These are phyloP conservation scores for Spiraea crenata DNA, from an alignment of 331 rosid genomes.

Conservation along the genomic window DNA sequence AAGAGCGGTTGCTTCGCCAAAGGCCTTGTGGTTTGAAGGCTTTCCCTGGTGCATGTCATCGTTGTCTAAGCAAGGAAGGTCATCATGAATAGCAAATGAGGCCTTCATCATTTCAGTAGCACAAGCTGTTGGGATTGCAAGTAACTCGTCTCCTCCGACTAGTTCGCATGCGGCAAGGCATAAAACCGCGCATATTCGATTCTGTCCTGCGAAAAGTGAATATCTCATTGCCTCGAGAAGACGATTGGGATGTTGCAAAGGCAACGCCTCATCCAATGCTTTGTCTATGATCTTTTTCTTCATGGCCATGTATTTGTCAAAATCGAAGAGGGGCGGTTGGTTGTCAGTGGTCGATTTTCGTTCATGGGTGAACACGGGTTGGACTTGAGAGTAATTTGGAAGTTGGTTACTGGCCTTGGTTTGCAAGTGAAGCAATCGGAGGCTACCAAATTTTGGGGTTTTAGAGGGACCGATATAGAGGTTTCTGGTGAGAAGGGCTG, in stretches of 20 bases:
- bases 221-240: conserved; percentile 43
- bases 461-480: background rate
- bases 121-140: conserved; percentile 36
- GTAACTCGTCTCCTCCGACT: conserved; percentile 39
- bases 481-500: background rate
- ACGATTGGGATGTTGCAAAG: conserved; percentile 22
- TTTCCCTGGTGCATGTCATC: conserved; percentile 29
- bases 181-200: conserved; percentile 35
- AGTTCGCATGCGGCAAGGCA: conserved; percentile 39
- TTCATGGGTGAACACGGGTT: background rate
- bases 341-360: background rate
- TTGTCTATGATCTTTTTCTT: conserved; percentile 24
- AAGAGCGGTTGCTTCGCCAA: conserved; percentile 31
- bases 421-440: background rate
- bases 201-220: conserved; percentile 25
- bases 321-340: conserved; percentile 15
- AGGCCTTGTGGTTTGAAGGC: conserved; percentile 36
- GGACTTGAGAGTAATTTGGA: conserved; percentile 4
- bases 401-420: background rate
- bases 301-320: conserved; percentile 29
- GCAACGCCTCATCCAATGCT: conserved; percentile 38
- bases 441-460: background rate
- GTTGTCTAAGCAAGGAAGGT: conserved; percentile 51
- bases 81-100: conserved; percentile 36
- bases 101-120: conserved; percentile 42